Percentiles rank a stretch among this genome's conserved stretches.
phyloP scores from a whole-genome alignment of 2,329 filamentous ascomycete genomes.

The Pseudocercospora musae region DNA sequence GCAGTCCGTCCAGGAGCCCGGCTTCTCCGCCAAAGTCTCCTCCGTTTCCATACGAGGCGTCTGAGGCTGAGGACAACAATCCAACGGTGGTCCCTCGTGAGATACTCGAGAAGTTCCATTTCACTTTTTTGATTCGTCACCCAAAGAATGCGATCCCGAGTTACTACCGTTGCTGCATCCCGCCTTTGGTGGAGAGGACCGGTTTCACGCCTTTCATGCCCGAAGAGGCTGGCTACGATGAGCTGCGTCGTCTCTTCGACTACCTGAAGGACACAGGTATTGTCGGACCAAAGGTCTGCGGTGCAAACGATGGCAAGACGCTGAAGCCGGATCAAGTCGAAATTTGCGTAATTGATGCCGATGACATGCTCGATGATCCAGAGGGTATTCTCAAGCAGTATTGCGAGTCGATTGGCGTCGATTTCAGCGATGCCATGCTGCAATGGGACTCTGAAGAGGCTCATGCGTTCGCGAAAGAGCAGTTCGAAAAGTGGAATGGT shows the following conservation, averaged over 20 bases:
- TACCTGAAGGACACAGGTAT: constrained; percentile 68
- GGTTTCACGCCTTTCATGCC: constrained; percentile 86
- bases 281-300: constrained; percentile 65
- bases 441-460: constrained; percentile 76
- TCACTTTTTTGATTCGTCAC: constrained; percentile 94
- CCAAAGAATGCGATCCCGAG: constrained; percentile 88
- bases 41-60: constrained; percentile 57
- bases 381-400: constrained; percentile 71
- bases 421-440: constrained; percentile 75
- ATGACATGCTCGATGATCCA: constrained; percentile 87
- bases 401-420: constrained; percentile 75
- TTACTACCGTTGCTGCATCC: constrained; percentile 90
- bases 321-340: constrained; percentile 44
- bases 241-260: constrained; percentile 83
- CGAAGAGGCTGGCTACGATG: constrained; percentile 83
- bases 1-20: constrained; percentile 27
- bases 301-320: constrained; percentile 24
- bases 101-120: constrained; percentile 78
- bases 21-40: constrained; percentile 24
- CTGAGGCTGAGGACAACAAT: constrained; percentile 64
- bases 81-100: constrained; percentile 78
- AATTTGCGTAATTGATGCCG: constrained; percentile 87
- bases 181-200: constrained; percentile 76
- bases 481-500: constrained; percentile 95
- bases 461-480: constrained; percentile 63